These are phyloP conservation scores for Trichoderma orchidacearum DNA, from an alignment of 495 filamentous ascomycete species.

Conservation along the genomic window DNA sequence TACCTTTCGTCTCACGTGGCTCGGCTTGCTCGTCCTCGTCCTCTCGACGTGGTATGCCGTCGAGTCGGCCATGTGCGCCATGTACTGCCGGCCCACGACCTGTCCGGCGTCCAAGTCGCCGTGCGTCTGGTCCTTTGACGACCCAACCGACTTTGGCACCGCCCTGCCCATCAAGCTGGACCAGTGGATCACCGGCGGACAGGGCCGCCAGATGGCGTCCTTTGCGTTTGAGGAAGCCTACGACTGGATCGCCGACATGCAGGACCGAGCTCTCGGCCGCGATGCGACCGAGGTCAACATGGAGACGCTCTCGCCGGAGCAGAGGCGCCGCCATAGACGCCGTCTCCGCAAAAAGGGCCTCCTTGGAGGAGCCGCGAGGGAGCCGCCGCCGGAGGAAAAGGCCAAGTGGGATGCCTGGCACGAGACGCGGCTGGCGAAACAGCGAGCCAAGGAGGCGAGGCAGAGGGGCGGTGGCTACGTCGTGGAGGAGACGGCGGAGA, in stretches of 20 bases:
- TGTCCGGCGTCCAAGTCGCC: slow-evolving; percentile 24
- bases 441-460: slow-evolving; percentile 12
- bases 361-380: slow-evolving; percentile 5
- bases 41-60: slow-evolving; percentile 40
- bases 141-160: slow-evolving; percentile 34
- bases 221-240: slow-evolving; percentile 18
- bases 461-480: slow-evolving; percentile 7
- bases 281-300: slow-evolving; percentile 23
- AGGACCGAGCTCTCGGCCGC: slow-evolving; percentile 22
- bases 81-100: slow-evolving; percentile 45
- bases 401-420: slow-evolving; percentile 18
- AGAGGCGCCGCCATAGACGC: slow-evolving; percentile 21
- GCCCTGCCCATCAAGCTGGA: slow-evolving; percentile 42
- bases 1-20: slow-evolving; percentile 36
- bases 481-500: background rate
- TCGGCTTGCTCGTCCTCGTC: slow-evolving; percentile 38
- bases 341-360: slow-evolving; percentile 27
- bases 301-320: slow-evolving; percentile 10
- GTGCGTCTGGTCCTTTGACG: slow-evolving; percentile 32
- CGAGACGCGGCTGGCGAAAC: slow-evolving; percentile 16
- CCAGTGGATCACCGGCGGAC: slow-evolving; percentile 35
- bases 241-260: slow-evolving; percentile 26
- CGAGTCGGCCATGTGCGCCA: slow-evolving; percentile 46
- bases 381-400: slow-evolving; percentile 12
- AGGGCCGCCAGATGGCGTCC: slow-evolving; percentile 16